Percentiles rank a stretch among this genome's conserved stretches.
These are phyloP conservation scores for Wickerhamomyces rabaulensis DNA, from an alignment of 805 yeast species.

Conservation along the genomic window DNA sequence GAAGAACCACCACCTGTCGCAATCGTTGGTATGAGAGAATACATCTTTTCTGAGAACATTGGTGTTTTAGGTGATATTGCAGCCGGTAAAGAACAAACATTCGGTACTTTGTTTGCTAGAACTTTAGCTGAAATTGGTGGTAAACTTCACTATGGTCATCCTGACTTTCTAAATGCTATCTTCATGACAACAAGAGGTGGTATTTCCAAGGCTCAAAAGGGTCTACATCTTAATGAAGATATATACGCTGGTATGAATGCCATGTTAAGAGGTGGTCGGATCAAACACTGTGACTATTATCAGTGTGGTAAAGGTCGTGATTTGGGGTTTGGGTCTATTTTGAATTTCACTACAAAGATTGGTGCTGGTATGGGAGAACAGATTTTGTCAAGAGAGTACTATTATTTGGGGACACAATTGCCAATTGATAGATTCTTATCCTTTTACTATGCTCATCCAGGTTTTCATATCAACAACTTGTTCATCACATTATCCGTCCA, in stretches of 20 bases:
- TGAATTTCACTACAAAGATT: constrained; percentile 91
- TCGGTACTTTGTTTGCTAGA: constrained; percentile 92
- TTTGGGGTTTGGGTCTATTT: constrained; percentile 85
- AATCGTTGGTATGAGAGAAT: constrained; percentile 91
- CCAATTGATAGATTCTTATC: constrained; percentile 88
- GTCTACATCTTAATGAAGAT: constrained; percentile 90
- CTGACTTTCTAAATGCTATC: constrained; percentile 85
- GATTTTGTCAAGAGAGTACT: constrained; percentile 85
- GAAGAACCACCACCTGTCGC: constrained; percentile 61
- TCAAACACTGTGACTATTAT: constrained; percentile 91
- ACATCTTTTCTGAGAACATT: constrained; percentile 86
- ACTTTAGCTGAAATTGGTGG: constrained; percentile 93
- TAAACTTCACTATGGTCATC: constrained; percentile 93
- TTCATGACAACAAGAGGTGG: constrained; percentile 97
- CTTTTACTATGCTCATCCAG: constrained; percentile 95
- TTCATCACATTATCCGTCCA: constrained; percentile 86
- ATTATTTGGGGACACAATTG: constrained; percentile 81
- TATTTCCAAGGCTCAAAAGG: constrained; percentile 89
- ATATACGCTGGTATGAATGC: constrained; percentile 96
- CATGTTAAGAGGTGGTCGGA: constrained; percentile 82
- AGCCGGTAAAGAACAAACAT: constrained; percentile 96
- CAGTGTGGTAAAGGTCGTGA: constrained; percentile 98
- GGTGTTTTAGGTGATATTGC: constrained; percentile 95
- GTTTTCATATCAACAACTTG: constrained; percentile 88
- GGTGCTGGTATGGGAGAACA: constrained; percentile 99